Evolutionary conservation across 192 early-diverging fungal species (phyloP).

Genomic region (Entomortierella parvispora): DNA sequence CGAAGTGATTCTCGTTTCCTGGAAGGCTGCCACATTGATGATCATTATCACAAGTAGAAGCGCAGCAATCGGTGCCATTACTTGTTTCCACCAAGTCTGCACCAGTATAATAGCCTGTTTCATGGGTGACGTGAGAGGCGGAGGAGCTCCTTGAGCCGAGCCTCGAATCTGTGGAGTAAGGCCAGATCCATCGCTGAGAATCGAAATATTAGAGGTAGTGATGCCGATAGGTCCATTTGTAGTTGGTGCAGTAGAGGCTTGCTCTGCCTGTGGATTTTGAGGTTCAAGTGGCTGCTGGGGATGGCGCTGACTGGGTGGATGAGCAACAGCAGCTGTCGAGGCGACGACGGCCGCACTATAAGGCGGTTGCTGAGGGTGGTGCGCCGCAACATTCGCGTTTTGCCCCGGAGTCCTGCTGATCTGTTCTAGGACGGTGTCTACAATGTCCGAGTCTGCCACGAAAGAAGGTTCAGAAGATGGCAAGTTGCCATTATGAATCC

Average conservation of each 20-base stretch:
- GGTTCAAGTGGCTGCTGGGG: conserved; percentile 44
- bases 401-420: conserved; percentile 6
- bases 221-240: too few relatives aligned
- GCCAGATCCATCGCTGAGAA: too few relatives aligned
- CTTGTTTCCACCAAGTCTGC: conserved; percentile 24
- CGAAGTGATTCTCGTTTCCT: conserved; percentile 29
- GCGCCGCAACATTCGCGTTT: conserved; percentile 2
- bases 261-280: conserved; percentile 39
- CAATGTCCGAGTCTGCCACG: neutral
- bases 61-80: conserved; percentile 11
- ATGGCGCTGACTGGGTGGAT: conserved; percentile 32
- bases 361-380: conserved; percentile 43
- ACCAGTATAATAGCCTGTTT: neutral
- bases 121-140: conserved; percentile 1
- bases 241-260: neutral
- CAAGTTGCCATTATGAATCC: neutral
- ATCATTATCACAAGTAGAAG: conserved; percentile 24
- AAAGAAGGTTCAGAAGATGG: too few relatives aligned
- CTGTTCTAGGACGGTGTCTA: neutral
- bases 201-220: too few relatives aligned
- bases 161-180: conserved; percentile 33
- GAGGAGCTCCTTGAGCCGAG: conserved; percentile 5
- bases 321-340: neutral
- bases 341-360: neutral
- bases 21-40: conserved; percentile 41